Evolutionary conservation across 2,329 filamentous ascomycete genomes (phyloP).

Genomic region (Phyllosticta paracitricarpa): DNA sequence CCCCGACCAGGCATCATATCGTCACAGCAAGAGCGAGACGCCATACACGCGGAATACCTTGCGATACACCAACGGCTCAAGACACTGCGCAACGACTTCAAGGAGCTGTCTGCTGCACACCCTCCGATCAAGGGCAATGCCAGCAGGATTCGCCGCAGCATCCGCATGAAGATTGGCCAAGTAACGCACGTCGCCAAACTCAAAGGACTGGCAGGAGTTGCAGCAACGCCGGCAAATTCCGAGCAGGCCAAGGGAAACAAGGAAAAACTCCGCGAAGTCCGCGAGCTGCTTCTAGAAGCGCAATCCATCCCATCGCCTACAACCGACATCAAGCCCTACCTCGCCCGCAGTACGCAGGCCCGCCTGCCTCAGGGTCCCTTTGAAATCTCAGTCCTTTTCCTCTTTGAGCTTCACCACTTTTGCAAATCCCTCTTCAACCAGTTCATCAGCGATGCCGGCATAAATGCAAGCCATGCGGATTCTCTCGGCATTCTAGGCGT

Average conservation of each 20-base stretch:
- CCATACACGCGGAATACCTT: constrained; percentile 25
- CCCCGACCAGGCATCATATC: background rate
- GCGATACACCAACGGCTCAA: constrained; percentile 28
- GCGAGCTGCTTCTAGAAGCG: constrained; percentile 11
- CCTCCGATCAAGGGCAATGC: constrained; percentile 18
- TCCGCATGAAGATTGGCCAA: constrained; percentile 25
- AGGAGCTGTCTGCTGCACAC: constrained; percentile 17
- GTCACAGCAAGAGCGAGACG: constrained; percentile 14
- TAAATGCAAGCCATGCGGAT: constrained; percentile 47
- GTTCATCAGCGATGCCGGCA: constrained; percentile 30
- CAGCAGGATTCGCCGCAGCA: constrained; percentile 23
- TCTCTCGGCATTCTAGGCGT: constrained; percentile 61
- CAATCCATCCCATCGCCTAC: constrained; percentile 2
- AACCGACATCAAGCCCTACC: constrained; percentile 25
- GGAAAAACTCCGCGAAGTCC: constrained; percentile 18
- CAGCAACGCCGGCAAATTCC: background rate
- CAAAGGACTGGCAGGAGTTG: constrained; percentile 19
- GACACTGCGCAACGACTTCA: constrained; percentile 23
- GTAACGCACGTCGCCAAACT: constrained; percentile 17
- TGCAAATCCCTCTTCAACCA: constrained; percentile 64
- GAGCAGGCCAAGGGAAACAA: background rate
- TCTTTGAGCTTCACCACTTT: constrained; percentile 70
- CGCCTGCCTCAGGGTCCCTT: constrained; percentile 2
- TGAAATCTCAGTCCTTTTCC: constrained; percentile 17
- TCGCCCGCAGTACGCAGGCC: background rate